phyloP scores from a whole-genome alignment of 768 basidiomycete species.

The Boletus rufocinnamomeus region DNA sequence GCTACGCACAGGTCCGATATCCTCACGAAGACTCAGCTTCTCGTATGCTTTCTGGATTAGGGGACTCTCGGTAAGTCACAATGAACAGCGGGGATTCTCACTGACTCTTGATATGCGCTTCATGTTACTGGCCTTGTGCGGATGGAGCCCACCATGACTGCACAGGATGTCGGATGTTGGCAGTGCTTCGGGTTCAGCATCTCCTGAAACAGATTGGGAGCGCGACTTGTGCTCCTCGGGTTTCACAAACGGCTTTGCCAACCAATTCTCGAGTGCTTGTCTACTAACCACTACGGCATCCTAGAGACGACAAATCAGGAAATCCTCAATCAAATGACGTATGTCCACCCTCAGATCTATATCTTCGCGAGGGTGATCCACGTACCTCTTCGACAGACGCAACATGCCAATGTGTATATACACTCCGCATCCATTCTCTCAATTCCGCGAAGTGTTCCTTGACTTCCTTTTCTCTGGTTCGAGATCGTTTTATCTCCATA shows the following conservation, averaged over 20 bases:
- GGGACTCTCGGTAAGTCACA: neutral
- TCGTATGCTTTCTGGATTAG: slow-evolving; percentile 26
- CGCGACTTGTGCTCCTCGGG: slow-evolving; percentile 23
- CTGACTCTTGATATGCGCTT: slow-evolving; percentile 65
- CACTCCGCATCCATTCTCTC: slow-evolving; percentile 54
- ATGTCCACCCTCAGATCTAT: slow-evolving; percentile 5
- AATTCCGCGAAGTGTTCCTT: slow-evolving; percentile 49
- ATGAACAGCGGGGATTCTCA: neutral
- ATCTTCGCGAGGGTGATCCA: slow-evolving; percentile 7
- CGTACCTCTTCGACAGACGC: slow-evolving; percentile 50
- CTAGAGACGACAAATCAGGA: slow-evolving; percentile 35
- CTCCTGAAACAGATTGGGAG: slow-evolving; percentile 18
- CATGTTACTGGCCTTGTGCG: slow-evolving; percentile 58
- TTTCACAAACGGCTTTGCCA: slow-evolving; percentile 41
- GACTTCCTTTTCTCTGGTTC: slow-evolving; percentile 44
- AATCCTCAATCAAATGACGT: slow-evolving; percentile 8
- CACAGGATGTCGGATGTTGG: slow-evolving; percentile 57
- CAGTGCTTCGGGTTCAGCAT: slow-evolving; percentile 24
- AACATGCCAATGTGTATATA: slow-evolving; percentile 66
- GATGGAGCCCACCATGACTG: slow-evolving; percentile 61
- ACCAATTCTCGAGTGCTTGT: slow-evolving; percentile 61
- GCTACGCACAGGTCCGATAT: slow-evolving; percentile 50
- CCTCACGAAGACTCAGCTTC: slow-evolving; percentile 38
- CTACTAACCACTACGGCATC: slow-evolving; percentile 61
- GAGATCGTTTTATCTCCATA: slow-evolving; percentile 18